Conservation (phyloP, 345 rosid genomes). For the Acer campestre region DNA sequence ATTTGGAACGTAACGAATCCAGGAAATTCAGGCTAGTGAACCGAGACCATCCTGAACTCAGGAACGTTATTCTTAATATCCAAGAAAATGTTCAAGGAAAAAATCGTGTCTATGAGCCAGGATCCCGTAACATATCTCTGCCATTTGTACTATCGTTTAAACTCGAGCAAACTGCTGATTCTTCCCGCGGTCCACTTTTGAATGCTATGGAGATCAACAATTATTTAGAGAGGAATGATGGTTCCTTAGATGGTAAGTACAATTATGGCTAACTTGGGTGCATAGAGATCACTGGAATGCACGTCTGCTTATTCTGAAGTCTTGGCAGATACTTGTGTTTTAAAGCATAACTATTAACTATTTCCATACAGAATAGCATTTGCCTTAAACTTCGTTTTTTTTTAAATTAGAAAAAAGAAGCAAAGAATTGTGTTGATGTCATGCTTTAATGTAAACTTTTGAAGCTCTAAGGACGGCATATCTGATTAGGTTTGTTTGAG, state of each 20-base stretch:
- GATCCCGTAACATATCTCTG: slow-evolving; percentile 67
- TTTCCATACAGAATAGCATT: background rate
- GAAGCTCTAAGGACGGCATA: slow-evolving; percentile 9
- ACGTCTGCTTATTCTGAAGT: no score
- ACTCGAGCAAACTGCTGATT: slow-evolving; percentile 79
- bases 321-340: no score
- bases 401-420: background rate
- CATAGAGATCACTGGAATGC: background rate
- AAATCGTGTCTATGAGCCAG: slow-evolving; percentile 80
- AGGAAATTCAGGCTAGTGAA: slow-evolving; percentile 88
- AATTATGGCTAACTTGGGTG: slow-evolving; percentile 15
- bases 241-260: slow-evolving; percentile 76
- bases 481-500: slow-evolving; percentile 27
- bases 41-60: slow-evolving; percentile 67
- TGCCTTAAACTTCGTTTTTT: background rate
- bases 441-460: background rate
- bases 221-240: slow-evolving; percentile 70
- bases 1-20: slow-evolving; percentile 62
- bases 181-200: slow-evolving; percentile 86
- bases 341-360: no score
- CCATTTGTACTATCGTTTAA: slow-evolving; percentile 85
- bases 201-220: slow-evolving; percentile 92
- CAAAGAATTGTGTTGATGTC: background rate
- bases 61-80: slow-evolving; percentile 80
- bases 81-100: slow-evolving; percentile 88